These are phyloP conservation scores for Colletotrichum sp. DNA, from an alignment of 2,329 filamentous ascomycete genomes.

Conservation along the genomic window DNA sequence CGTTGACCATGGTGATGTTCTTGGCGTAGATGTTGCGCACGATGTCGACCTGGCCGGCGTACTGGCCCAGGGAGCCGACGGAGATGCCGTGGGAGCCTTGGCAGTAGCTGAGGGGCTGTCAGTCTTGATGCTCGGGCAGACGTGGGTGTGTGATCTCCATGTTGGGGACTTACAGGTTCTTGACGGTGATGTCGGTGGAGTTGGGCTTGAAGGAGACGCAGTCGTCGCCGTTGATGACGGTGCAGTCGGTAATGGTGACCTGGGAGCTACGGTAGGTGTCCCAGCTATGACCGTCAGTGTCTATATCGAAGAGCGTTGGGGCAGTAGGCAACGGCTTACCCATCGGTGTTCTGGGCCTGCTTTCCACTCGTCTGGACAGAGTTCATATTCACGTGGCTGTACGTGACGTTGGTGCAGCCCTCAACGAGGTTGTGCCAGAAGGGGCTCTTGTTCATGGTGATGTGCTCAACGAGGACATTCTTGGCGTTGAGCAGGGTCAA, in stretches of 20 bases:
- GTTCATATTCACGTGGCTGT: conserved; percentile 23
- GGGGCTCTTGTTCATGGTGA: conserved; percentile 49
- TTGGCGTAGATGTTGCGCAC: conserved; percentile 71
- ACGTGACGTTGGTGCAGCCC: not conserved
- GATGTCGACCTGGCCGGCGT: conserved; percentile 66
- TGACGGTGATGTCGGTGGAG: conserved; percentile 70
- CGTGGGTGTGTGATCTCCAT: conserved; percentile 70
- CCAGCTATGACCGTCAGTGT: conserved; percentile 66
- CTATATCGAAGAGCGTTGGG: accelerated
- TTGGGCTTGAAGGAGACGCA: conserved; percentile 80
- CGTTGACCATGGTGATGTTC: conserved; percentile 64
- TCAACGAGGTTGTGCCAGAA: not conserved
- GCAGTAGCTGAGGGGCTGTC: conserved; percentile 66
- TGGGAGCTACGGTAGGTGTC: conserved; percentile 66
- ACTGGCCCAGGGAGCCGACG: conserved; percentile 75
- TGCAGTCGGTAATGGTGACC: conserved; percentile 70
- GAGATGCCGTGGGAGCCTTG: conserved; percentile 76
- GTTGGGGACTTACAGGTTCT: conserved; percentile 55
- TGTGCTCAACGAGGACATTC: conserved; percentile 67
- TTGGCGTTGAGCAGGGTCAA: conserved; percentile 67
- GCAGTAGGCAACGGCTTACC: not conserved
- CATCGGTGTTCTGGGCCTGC: conserved; percentile 29
- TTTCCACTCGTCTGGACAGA: conserved; percentile 57
- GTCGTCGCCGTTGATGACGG: conserved; percentile 70
- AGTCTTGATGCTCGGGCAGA: conserved; percentile 63